Conservation (phyloP, 163 green algal species). For the Scenedesmus sp. region DNA sequence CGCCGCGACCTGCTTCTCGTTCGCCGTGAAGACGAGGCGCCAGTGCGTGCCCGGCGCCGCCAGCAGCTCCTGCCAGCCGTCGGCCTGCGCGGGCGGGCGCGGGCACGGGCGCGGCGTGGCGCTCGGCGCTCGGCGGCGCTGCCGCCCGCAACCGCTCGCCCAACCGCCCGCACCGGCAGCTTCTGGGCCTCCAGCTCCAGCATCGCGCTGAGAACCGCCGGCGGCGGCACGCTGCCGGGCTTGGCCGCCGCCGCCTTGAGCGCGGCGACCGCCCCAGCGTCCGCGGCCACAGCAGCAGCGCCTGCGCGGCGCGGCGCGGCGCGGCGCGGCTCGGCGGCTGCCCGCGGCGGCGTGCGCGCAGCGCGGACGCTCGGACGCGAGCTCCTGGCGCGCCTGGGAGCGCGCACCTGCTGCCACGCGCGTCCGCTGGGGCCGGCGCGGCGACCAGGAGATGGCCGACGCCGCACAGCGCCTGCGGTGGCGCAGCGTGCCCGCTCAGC, state of each 20-base stretch:
- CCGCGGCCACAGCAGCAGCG: not conserved
- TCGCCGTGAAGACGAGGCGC: constrained; percentile 51
- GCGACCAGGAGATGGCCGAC: no score
- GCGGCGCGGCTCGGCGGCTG: no score
- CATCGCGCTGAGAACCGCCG: constrained; percentile 59
- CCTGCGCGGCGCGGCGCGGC: no score
- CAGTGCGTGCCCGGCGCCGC: constrained; percentile 41
- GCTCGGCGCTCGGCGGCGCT: no score
- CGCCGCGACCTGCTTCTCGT: constrained; percentile 58
- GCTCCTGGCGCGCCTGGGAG: no score
- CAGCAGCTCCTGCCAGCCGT: constrained; percentile 50
- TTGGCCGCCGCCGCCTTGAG: constrained; percentile 37
- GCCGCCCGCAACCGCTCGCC: no score
- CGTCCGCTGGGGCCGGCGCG: no score
- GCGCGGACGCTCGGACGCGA: no score
- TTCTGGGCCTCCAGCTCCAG: constrained; percentile 66
- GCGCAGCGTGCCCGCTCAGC: no score
- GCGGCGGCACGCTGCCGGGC: constrained; percentile 44
- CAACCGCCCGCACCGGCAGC: constrained; percentile 42
- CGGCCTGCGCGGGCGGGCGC: constrained; percentile 18
- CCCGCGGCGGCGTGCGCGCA: no score
- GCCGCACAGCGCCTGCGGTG: no score
- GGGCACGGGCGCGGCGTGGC: not conserved
- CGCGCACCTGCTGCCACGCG: no score
- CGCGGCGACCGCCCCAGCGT: not conserved